Conservation (phyloP, 345 rosid genomes). For the Corchorus capsularis region DNA sequence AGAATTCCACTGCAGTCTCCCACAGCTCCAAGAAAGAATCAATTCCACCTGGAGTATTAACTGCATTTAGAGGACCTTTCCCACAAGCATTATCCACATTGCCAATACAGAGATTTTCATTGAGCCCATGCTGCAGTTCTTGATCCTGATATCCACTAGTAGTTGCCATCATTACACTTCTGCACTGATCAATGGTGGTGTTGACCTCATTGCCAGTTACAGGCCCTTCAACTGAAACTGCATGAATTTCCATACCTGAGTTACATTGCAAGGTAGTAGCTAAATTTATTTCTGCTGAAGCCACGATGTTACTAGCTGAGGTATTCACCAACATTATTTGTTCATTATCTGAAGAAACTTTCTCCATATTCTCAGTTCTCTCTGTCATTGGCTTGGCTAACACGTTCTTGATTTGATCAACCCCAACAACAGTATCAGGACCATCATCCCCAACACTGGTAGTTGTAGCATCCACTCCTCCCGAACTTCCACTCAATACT, state of each 20-base stretch:
- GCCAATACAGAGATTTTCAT: slow-evolving; percentile 26
- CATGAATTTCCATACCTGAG: slow-evolving; percentile 31
- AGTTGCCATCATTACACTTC: slow-evolving; percentile 30
- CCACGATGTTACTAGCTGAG: slow-evolving; percentile 37
- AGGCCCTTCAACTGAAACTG: slow-evolving; percentile 31
- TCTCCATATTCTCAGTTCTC: slow-evolving; percentile 34
- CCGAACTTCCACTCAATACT: slow-evolving; percentile 37
- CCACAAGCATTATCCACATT: slow-evolving; percentile 43
- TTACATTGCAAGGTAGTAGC: slow-evolving; percentile 25
- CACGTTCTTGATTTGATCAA: slow-evolving; percentile 33
- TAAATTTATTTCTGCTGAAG: slow-evolving; percentile 41
- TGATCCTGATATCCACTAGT: slow-evolving; percentile 26
- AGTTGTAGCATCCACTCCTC: slow-evolving; percentile 36
- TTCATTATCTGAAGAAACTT: slow-evolving; percentile 34
- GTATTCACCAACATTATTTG: slow-evolving; percentile 37
- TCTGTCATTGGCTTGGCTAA: slow-evolving; percentile 34
- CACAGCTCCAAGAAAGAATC: slow-evolving; percentile 88
- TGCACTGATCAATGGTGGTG: slow-evolving; percentile 22
- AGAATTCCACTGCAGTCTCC: slow-evolving; percentile 67
- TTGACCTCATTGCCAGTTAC: slow-evolving; percentile 24
- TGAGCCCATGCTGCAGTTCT: slow-evolving; percentile 21
- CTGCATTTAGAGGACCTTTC: slow-evolving; percentile 77
- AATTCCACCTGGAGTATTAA: slow-evolving; percentile 67
- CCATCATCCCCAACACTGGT: slow-evolving; percentile 34
- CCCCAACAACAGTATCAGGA: slow-evolving; percentile 30